Conservation (phyloP, 192 early-diverging fungal species). For the Entomortierella chlamydospora region DNA sequence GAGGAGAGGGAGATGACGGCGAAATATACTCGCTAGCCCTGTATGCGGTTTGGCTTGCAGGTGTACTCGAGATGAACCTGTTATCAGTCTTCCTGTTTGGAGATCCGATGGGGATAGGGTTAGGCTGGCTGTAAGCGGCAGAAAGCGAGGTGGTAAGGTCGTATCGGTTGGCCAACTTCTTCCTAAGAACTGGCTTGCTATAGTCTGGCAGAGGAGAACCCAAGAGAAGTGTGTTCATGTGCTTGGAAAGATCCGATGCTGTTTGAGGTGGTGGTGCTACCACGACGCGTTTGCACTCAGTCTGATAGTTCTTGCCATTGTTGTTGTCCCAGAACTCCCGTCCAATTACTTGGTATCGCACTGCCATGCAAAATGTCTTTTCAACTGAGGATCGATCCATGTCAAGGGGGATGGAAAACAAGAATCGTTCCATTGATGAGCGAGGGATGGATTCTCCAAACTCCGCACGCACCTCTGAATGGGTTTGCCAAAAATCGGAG, state of each 20-base stretch:
- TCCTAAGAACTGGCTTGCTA: constrained; percentile 46
- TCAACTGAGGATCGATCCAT: constrained; percentile 58
- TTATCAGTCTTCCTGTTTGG: constrained; percentile 1
- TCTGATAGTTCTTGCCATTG: constrained; percentile 84
- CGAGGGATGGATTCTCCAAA: constrained; percentile 69
- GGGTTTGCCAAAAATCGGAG: constrained; percentile 83
- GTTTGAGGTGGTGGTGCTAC: constrained; percentile 15
- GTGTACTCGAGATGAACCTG: background rate
- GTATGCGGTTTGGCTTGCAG: constrained; percentile 34
- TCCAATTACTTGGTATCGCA: constrained; percentile 77
- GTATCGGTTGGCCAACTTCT: constrained; percentile 46
- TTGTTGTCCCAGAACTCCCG: constrained; percentile 96
- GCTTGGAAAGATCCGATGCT: constrained; percentile 37
- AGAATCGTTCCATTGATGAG: constrained; percentile 74
- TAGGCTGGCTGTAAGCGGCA: constrained; percentile 42
- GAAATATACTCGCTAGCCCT: constrained; percentile 44
- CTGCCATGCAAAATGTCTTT: constrained; percentile 61
- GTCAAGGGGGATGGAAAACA: constrained; percentile 65
- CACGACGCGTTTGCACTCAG: constrained; percentile 57
- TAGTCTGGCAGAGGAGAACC: constrained; percentile 34
- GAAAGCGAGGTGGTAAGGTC: constrained; percentile 55
- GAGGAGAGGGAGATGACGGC: constrained; percentile 14
- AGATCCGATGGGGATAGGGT: constrained; percentile 3
- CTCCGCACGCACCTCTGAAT: constrained; percentile 70
- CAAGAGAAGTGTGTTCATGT: constrained; percentile 36